Percentiles rank a stretch among this genome's conserved stretches.
Conservation (phyloP, 2,329 filamentous ascomycete species). For the Cordyceps tenuipes region DNA sequence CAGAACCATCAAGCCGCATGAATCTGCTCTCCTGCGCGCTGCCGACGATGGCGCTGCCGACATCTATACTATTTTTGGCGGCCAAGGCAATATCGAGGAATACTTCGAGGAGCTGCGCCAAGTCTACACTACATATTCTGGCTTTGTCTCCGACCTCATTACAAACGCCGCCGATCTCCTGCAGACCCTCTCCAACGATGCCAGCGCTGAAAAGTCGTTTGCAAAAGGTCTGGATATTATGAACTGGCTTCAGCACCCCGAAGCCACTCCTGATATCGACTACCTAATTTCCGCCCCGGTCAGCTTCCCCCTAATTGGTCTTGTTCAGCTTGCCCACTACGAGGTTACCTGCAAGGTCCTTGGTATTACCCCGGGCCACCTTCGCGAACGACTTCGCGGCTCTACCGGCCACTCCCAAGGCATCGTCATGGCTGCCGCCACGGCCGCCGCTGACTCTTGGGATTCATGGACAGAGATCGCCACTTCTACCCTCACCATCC, state of each 20-base stretch:
- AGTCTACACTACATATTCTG: constrained; percentile 82
- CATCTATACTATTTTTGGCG: constrained; percentile 91
- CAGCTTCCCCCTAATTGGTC: constrained; percentile 89
- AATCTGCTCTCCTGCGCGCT: constrained; percentile 86
- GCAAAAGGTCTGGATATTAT: constrained; percentile 94
- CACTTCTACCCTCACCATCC: constrained; percentile 74
- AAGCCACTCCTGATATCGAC: constrained; percentile 85
- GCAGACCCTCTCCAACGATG: constrained; percentile 74
- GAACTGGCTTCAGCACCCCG: constrained; percentile 82
- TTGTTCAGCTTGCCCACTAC: constrained; percentile 94
- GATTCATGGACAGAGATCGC: constrained; percentile 79
- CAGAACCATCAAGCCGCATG: constrained; percentile 80
- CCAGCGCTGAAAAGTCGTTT: constrained; percentile 88
- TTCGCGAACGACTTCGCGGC: constrained; percentile 76
- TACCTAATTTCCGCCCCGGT: constrained; percentile 93
- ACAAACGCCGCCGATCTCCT: constrained; percentile 74
- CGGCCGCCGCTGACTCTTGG: constrained; percentile 86
- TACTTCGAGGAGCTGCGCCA: constrained; percentile 97
- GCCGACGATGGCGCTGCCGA: constrained; percentile 74
- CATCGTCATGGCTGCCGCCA: constrained; percentile 85
- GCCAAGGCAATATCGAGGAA: constrained; percentile 98
- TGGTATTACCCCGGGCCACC: constrained; percentile 79
- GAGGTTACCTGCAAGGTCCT: constrained; percentile 88
- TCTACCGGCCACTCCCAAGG: constrained; percentile 96
- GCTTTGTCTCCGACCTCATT: constrained; percentile 82